Evolutionary conservation across 2,329 filamentous ascomycete species (phyloP).

Genomic region (Aspergillus sp.): DNA sequence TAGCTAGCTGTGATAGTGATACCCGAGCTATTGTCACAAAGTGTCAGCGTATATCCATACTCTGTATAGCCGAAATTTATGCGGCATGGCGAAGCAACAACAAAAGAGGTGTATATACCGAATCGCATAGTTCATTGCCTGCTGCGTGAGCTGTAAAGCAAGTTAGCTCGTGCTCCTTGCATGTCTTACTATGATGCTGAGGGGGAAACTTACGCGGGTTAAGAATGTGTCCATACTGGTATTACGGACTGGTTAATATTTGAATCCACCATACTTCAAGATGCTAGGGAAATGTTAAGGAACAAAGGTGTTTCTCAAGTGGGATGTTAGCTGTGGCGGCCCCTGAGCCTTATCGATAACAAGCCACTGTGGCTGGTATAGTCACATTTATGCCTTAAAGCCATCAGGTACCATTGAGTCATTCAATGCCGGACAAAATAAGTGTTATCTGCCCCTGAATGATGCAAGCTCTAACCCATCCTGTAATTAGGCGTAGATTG

Average conservation of each 20-base stretch:
- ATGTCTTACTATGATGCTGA: conserved; percentile 15
- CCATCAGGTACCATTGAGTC: not conserved
- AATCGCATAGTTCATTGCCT: conserved; percentile 91
- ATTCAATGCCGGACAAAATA: not conserved
- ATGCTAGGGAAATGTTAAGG: not conserved
- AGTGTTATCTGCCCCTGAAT: not conserved
- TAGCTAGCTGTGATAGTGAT: conserved; percentile 82
- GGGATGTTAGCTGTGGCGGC: conserved; percentile 10
- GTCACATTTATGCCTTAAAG: not conserved
- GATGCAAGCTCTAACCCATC: not conserved
- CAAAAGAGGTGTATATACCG: conserved; percentile 40
- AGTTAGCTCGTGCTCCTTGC: conserved; percentile 19
- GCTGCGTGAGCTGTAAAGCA: conserved; percentile 59
- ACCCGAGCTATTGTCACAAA: conserved; percentile 57
- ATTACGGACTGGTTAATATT: not conserved
- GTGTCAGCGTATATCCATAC: conserved; percentile 10
- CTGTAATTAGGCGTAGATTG: not conserved
- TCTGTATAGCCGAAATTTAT: conserved; percentile 14
- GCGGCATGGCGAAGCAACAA: not conserved
- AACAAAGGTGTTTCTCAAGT: conserved; percentile 4
- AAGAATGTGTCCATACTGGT: conserved; percentile 70
- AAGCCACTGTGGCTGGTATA: conserved; percentile 16
- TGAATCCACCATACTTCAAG: not conserved
- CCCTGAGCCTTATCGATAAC: conserved; percentile 26
- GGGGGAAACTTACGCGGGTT: conserved; percentile 50